phyloP scores from a whole-genome alignment of 164 flowering plant genomes.

The Berberis vulgaris region DNA sequence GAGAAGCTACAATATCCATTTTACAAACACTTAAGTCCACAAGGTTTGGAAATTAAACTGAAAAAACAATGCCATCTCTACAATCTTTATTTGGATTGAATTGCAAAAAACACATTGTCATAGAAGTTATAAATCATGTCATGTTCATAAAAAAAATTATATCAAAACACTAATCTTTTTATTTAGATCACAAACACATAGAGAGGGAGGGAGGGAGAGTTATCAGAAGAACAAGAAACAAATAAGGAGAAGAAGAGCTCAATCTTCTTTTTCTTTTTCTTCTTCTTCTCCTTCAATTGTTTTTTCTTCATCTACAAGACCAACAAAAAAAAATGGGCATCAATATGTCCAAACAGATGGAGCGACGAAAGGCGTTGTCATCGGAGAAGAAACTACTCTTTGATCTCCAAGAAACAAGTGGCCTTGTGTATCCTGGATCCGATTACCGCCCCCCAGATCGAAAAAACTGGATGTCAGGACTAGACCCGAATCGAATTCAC shows the following conservation, averaged over 20 bases:
- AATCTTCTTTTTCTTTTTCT: not conserved
- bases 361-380: constrained; percentile 40
- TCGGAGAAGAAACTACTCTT: constrained; percentile 48
- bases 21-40: too few species aligned
- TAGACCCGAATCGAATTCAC: constrained; percentile 38
- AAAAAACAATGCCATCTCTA: too few species aligned
- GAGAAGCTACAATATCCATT: too few species aligned
- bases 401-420: constrained; percentile 34
- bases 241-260: not conserved
- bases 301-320: not conserved
- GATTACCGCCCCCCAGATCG: constrained; percentile 59
- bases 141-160: too few species aligned
- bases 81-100: too few species aligned
- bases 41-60: too few species aligned
- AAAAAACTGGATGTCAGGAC: constrained; percentile 74
- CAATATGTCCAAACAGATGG: constrained; percentile 50
- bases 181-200: not conserved
- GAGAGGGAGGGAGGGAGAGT: not conserved
- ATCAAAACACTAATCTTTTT: too few species aligned
- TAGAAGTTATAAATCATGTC: too few species aligned
- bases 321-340: constrained; percentile 44
- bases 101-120: too few species aligned
- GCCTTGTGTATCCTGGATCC: constrained; percentile 49
- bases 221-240: not conserved
- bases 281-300: not conserved